A percentile compares a stretch with the other conserved stretches of the same genome.
These are phyloP conservation scores for Zalaria sp. DNA, from an alignment of 2,329 filamentous ascomycete species.

Conservation along the genomic window DNA sequence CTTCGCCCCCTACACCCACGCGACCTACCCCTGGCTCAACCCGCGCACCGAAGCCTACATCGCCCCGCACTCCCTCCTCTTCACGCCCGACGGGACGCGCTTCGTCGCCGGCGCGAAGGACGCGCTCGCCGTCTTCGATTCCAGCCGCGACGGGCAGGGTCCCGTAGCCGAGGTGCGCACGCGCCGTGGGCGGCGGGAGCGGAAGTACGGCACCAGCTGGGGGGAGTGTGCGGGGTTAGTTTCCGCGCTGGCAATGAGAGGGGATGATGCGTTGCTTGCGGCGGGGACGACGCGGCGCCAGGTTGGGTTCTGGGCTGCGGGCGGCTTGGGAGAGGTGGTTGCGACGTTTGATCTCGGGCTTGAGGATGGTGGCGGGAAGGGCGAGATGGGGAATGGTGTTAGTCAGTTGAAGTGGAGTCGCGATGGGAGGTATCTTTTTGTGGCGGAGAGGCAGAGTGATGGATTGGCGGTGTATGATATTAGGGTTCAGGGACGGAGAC, in stretches of 20 bases:
- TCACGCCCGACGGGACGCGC: slow-evolving; percentile 29
- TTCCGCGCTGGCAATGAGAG: slow-evolving; percentile 34
- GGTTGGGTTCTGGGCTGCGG: slow-evolving; percentile 40
- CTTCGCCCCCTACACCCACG: slow-evolving; percentile 27
- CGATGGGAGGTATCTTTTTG: slow-evolving; percentile 43
- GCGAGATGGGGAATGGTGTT: slow-evolving; percentile 36
- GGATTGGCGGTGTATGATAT: slow-evolving; percentile 45
- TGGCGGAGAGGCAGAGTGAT: slow-evolving; percentile 43
- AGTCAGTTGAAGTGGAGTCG: slow-evolving; percentile 43
- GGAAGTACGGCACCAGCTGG: slow-evolving; percentile 24
- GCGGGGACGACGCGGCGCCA: slow-evolving; percentile 43
- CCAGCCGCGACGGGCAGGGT: slow-evolving; percentile 30
- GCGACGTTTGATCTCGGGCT: slow-evolving; percentile 36
- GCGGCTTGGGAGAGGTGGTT: slow-evolving; percentile 33
- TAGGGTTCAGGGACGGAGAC: slow-evolving; percentile 34
- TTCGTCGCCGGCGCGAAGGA: slow-evolving; percentile 46
- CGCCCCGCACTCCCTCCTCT: slow-evolving; percentile 41
- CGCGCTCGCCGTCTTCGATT: slow-evolving; percentile 41
- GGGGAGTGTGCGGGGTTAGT: slow-evolving; percentile 42
- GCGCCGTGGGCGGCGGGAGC: slow-evolving; percentile 27
- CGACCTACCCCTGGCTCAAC: slow-evolving; percentile 41
- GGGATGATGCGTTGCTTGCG: slow-evolving; percentile 35
- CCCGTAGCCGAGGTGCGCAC: slow-evolving; percentile 33
- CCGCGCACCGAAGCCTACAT: slow-evolving; percentile 42
- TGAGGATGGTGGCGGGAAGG: slow-evolving; percentile 15